Evolutionary conservation across 108 stramenopile genomes (phyloP).

Genomic region (Cyclotella distinguenda): DNA sequence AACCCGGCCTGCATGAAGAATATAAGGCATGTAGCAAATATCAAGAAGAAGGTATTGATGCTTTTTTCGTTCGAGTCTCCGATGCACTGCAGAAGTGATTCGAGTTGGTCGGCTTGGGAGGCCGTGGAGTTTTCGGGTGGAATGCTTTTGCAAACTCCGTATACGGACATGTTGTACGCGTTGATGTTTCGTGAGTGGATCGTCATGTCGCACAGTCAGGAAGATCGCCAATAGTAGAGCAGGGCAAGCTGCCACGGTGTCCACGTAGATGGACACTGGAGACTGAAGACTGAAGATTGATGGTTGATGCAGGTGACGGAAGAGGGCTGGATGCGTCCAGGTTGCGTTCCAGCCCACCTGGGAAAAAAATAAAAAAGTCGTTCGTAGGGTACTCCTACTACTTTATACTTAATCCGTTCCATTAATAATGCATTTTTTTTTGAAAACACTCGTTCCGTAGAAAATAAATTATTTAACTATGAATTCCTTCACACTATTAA

Average conservation of each 20-base stretch:
- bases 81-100: constrained; percentile 14
- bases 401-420: too few species aligned
- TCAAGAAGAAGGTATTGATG: constrained; percentile 60
- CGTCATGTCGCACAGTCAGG: neutral
- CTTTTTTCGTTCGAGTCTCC: constrained; percentile 13
- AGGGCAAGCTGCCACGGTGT: neutral
- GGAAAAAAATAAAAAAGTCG: too few species aligned
- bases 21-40: constrained; percentile 67
- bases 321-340: too few species aligned
- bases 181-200: constrained; percentile 6
- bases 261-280: too few species aligned
- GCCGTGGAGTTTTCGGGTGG: neutral
- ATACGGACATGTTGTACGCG: constrained; percentile 9
- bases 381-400: too few species aligned
- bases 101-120: constrained; percentile 4
- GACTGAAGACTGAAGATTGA: too few species aligned
- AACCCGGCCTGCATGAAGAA: constrained; percentile 90
- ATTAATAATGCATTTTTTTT: too few species aligned
- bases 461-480: too few species aligned
- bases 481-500: too few species aligned
- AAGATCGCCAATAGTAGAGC: neutral
- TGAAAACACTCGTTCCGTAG: too few species aligned
- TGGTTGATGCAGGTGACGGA: too few species aligned
- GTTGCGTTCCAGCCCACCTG: too few species aligned
- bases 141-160: constrained; percentile 10